These are phyloP conservation scores for Stygiomarasmius scandens DNA, from an alignment of 1,284 basidiomycete species.

Conservation along the genomic window DNA sequence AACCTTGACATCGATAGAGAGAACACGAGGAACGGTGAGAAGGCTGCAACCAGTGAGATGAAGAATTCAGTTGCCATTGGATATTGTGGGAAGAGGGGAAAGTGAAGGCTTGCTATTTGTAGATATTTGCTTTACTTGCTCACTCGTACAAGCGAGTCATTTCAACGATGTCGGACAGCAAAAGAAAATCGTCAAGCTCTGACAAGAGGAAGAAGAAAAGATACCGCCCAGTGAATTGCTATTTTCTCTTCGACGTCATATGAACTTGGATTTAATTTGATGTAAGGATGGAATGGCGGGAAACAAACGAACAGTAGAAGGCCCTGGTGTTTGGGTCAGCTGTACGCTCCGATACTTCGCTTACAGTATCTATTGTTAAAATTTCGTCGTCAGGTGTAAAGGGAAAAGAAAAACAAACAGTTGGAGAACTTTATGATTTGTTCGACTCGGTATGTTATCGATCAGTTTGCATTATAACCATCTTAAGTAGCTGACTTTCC, in stretches of 20 bases:
- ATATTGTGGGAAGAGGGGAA: too few relatives aligned
- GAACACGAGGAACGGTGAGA: neutral
- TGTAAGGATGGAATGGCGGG: constrained; percentile 63
- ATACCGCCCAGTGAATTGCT: constrained; percentile 42
- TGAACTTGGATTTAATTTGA: neutral
- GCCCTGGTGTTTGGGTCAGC: constrained; percentile 81
- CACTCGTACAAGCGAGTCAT: too few relatives aligned
- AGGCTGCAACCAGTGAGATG: too few relatives aligned
- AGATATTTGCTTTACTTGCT: too few relatives aligned
- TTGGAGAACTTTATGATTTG: constrained; percentile 75
- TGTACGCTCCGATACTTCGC: constrained; percentile 41
- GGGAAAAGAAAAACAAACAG: constrained; percentile 76
- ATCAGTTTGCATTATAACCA: neutral
- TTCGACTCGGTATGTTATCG: constrained; percentile 67
- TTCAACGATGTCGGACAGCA: constrained; percentile 1
- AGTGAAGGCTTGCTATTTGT: too few relatives aligned
- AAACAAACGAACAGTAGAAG: constrained; percentile 65
- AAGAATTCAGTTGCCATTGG: too few relatives aligned
- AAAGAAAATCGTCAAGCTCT: constrained; percentile 19
- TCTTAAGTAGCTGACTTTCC: neutral
- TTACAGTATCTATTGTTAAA: neutral
- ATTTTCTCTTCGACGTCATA: neutral
- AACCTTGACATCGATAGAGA: neutral
- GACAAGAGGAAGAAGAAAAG: constrained; percentile 39
- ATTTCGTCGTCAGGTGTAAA: constrained; percentile 50